Conservation (phyloP, 495 filamentous ascomycete genomes). For the Xylaria acuta region DNA sequence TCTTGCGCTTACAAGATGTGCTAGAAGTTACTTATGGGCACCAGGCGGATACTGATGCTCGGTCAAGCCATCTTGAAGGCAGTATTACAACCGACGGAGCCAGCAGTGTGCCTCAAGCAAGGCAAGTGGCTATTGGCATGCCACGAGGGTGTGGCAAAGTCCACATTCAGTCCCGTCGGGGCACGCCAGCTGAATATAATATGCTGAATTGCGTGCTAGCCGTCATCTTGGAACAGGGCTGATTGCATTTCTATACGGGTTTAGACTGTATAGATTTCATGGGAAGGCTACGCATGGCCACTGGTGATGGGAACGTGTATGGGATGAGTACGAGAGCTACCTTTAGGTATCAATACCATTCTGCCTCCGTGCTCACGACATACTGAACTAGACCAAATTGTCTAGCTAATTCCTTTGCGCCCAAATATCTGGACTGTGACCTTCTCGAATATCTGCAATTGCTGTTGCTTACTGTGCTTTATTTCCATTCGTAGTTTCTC, state of each 20-base stretch:
- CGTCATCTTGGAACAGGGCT: constrained; percentile 11
- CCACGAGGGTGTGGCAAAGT: neutral
- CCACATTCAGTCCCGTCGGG: neutral
- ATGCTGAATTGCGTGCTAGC: neutral
- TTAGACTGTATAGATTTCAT: constrained; percentile 15
- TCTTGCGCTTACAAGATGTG: constrained; percentile 91
- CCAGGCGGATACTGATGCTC: neutral
- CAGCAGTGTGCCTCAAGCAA: constrained; percentile 4
- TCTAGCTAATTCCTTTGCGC: neutral
- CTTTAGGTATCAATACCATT: neutral
- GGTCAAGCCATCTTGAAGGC: neutral
- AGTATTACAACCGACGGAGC: neutral
- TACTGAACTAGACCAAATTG: neutral
- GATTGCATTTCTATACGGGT: neutral
- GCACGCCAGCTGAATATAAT: neutral
- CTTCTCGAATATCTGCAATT: neutral
- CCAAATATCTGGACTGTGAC: neutral
- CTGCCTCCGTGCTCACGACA: neutral
- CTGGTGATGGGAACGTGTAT: constrained; percentile 11
- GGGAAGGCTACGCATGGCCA: constrained; percentile 15
- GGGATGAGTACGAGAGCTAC: constrained; percentile 20
- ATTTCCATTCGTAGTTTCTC: neutral
- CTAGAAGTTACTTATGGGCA: constrained; percentile 30
- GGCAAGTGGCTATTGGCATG: constrained; percentile 1
- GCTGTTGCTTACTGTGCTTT: neutral